Evolutionary conservation across 305 asterid genomes (phyloP), one percentile per base, ranked within the genome.

Genomic region (Ilex paraguariensis): DNA sequence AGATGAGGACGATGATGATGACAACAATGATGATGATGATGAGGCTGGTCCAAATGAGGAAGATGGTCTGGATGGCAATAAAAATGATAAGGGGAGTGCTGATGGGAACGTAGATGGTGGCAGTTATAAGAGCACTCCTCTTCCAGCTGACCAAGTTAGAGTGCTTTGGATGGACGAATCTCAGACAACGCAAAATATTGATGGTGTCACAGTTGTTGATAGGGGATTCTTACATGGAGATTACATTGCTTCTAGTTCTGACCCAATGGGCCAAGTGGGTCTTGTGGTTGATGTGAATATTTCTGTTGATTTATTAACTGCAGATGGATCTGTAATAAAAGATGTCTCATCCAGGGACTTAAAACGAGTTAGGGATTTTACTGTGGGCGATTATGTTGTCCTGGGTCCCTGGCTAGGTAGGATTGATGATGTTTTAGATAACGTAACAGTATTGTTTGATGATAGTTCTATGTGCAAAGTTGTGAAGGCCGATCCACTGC

Each of bases 351-450:
- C 91, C 48, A 77, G 71, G 64, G 85, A 88, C 56, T 66, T 94
- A 81, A 84, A 57, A 65, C 95, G 99, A 56, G 76, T 94, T 56
- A 81, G 93, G 82, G 90, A 88, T 65, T 91, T 91, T 64, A 78
- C 85, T 31, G 75, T 87, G 63, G 99, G 99, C 59, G 99, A 94
- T 73, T 87, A 91, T 77, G 94, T 94, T n/a, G 88, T 91, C 66
- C 87, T 79, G 62, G 99, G 98, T 64, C 90, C 96, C 17, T 94
- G 99, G 99, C 78, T 94, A 59, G 99, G 99, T 67, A 82, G 98
- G 67, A 73, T 94, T 46, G 97, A 94, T 75, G 97, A 86, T 30
- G 91, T 91, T 66, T 75, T 79, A 68, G 99, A 94, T 75, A 88
- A 94, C 75, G 99, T 94, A 31, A 91, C 90, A 13, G 94, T 94